Conservation (phyloP, 192 early-diverging fungal species). For the Rhizoclosmatium sp. region DNA sequence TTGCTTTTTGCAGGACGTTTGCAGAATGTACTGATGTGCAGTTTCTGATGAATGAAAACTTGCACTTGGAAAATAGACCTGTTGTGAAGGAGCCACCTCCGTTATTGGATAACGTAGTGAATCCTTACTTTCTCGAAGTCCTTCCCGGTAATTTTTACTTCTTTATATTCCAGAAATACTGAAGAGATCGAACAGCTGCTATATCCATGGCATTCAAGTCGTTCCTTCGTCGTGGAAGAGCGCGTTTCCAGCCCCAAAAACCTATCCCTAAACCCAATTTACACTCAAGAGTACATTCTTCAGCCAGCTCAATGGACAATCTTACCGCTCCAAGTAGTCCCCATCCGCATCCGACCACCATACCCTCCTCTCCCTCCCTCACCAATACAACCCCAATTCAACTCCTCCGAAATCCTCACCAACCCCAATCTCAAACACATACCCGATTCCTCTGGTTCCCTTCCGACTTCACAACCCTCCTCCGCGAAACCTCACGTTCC, state of each 20-base stretch:
- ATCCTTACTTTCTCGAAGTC: slow-evolving; percentile 48
- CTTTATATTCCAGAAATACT: neutral
- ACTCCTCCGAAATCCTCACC: neutral
- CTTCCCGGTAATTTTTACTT: slow-evolving; percentile 44
- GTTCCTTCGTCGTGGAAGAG: slow-evolving; percentile 22
- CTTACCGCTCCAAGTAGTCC: neutral
- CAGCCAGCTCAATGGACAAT: neutral
- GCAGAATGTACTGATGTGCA: slow-evolving; percentile 25
- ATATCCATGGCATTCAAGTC: slow-evolving; percentile 25
- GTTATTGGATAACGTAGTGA: slow-evolving; percentile 55
- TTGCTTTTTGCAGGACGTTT: slow-evolving; percentile 48
- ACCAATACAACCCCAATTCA: neutral
- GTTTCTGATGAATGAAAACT: slow-evolving; percentile 30
- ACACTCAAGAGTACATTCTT: neutral
- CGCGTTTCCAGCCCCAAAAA: slow-evolving; percentile 12
- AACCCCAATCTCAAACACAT: slow-evolving; percentile 2
- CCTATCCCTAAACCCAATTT: neutral
- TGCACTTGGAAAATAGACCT: slow-evolving; percentile 38
- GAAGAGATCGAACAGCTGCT: slow-evolving; percentile 14
- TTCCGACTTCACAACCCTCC: slow-evolving; percentile 34
- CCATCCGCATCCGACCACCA: neutral
- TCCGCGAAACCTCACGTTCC: slow-evolving; percentile 36
- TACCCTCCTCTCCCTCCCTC: neutral
- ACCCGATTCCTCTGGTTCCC: slow-evolving; percentile 47
- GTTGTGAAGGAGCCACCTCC: slow-evolving; percentile 44